phyloP scores from a whole-genome alignment of 108 stramenopile species.

The Epithemia pelagica region DNA sequence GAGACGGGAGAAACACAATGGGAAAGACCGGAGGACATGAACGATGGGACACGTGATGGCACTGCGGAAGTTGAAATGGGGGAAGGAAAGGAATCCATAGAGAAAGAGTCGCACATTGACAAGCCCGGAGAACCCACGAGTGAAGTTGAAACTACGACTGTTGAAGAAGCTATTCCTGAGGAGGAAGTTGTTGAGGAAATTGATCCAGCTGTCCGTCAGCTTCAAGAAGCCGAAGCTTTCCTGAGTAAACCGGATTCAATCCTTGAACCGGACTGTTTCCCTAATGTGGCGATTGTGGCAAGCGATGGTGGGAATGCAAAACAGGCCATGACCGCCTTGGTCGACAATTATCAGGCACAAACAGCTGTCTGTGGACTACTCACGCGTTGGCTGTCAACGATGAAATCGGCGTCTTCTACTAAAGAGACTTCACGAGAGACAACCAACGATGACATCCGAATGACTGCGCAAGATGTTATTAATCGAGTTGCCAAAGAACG shows the following conservation, averaged over 20 bases:
- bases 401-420: conserved; percentile 17
- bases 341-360: conserved; percentile 54
- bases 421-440: conserved; percentile 7
- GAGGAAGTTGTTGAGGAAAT: conserved; percentile 23
- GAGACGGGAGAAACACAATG: conserved; percentile 59
- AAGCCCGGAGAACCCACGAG: too few relatives aligned
- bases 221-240: conserved; percentile 49
- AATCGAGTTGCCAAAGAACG: conserved; percentile 60
- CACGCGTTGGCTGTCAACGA: conserved; percentile 63
- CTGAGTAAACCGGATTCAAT: conserved; percentile 65
- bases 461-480: conserved; percentile 55
- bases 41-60: background rate
- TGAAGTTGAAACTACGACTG: conserved; percentile 1
- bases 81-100: conserved; percentile 14
- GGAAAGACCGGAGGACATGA: conserved; percentile 47
- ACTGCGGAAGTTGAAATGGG: background rate
- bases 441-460: conserved; percentile 49
- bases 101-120: conserved; percentile 5
- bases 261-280: conserved; percentile 55
- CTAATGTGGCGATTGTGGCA: conserved; percentile 37
- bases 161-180: conserved; percentile 8
- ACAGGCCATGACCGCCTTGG: conserved; percentile 53
- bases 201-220: conserved; percentile 37
- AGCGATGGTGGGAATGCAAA: conserved; percentile 35
- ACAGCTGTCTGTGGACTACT: conserved; percentile 75